Conservation (phyloP, 148 eudicot species). For the Nepenthes gracilis region DNA sequence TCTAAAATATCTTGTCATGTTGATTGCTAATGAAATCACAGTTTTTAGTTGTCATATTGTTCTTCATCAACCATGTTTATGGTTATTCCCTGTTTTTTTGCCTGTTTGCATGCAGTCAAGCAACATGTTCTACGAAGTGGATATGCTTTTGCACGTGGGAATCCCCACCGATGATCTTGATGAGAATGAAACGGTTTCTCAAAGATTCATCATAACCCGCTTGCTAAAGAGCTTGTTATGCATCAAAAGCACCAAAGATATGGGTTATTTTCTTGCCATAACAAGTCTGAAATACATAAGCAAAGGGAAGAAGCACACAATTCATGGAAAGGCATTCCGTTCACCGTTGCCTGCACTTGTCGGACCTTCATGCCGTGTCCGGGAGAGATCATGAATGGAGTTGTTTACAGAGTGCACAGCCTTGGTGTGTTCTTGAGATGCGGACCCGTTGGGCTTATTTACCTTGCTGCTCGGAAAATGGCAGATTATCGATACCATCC, state of each 20-base stretch:
- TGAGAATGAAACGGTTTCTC: constrained; percentile 6
- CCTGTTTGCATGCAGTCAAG: no score
- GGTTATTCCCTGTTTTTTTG: no score
- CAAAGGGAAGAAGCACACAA: constrained; percentile 4
- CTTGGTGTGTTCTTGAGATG: constrained; percentile 26
- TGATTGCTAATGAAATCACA: no score
- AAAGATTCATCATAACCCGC: constrained; percentile 11
- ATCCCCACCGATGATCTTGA: constrained; percentile 5
- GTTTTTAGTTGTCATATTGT: no score
- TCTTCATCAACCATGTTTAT: no score
- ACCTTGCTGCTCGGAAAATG: constrained; percentile 23
- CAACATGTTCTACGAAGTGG: constrained; percentile 20
- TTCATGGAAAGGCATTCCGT: constrained; percentile 5
- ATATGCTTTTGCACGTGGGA: background rate
- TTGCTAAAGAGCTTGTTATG: constrained; percentile 19
- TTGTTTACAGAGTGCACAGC: constrained; percentile 13
- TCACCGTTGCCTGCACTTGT: constrained; percentile 22
- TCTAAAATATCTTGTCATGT: no score
- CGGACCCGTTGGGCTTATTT: constrained; percentile 30
- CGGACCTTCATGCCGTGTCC: constrained; percentile 27
- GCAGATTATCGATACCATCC: constrained; percentile 8
- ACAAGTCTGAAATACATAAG: constrained; percentile 31
- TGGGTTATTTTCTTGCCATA: constrained; percentile 34
- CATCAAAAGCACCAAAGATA: constrained; percentile 15
- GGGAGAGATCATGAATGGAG: constrained; percentile 39